Percentiles rank a stretch among this genome's conserved stretches.
phyloP scores from a whole-genome alignment of 1,139 yeast species.

The Sugiyamaella paludigena region DNA sequence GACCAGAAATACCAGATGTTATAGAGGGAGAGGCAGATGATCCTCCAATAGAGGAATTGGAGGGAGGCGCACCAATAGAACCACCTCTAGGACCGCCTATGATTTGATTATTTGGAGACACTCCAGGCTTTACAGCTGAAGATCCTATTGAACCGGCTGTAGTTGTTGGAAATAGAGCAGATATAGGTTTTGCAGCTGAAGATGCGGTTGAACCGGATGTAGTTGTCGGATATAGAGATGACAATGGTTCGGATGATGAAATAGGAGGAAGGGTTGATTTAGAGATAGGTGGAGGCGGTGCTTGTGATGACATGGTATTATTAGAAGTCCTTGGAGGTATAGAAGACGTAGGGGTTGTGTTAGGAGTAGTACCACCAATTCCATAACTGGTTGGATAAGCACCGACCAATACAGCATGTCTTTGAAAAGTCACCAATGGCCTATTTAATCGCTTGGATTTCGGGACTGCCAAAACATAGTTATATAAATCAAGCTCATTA shows the following conservation, averaged over 20 bases:
- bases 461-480: constrained; percentile 50
- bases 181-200: too few relatives aligned
- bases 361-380: background rate
- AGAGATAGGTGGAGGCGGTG: constrained; percentile 11
- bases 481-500: constrained; percentile 77
- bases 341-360: background rate
- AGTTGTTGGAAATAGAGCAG: too few relatives aligned
- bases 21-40: too few relatives aligned
- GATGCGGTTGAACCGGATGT: too few relatives aligned
- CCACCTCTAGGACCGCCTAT: too few relatives aligned
- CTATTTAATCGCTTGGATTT: constrained; percentile 35
- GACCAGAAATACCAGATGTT: background rate
- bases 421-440: constrained; percentile 59
- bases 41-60: too few relatives aligned
- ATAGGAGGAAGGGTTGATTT: constrained; percentile 9
- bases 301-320: constrained; percentile 6
- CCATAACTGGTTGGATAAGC: constrained; percentile 17
- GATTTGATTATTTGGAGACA: too few relatives aligned
- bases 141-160: too few relatives aligned
- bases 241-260: constrained; percentile 6
- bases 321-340: constrained; percentile 13
- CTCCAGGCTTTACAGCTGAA: too few relatives aligned
- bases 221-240: too few relatives aligned
- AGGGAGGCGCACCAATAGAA: too few relatives aligned
- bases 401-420: constrained; percentile 64